phyloP scores from a whole-genome alignment of 2,329 filamentous ascomycete genomes.

The Curvularia spicifera region DNA sequence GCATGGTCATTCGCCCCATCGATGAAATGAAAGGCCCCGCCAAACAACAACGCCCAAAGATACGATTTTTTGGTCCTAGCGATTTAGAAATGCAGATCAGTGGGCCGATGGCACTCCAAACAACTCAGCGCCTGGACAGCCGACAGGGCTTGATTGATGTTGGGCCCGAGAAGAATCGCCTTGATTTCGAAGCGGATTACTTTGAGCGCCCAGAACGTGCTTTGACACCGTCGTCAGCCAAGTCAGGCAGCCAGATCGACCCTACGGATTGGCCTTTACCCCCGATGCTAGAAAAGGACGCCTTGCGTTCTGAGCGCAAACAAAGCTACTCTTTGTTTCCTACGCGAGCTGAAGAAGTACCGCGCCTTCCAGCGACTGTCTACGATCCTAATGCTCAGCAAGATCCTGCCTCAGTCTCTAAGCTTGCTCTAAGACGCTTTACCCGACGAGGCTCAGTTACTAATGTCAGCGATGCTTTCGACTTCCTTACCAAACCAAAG shows the following conservation, averaged over 20 bases:
- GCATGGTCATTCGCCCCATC: slow-evolving; percentile 61
- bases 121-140: slow-evolving; percentile 42
- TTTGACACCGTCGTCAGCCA: slow-evolving; percentile 38
- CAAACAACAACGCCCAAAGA: slow-evolving; percentile 57
- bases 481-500: slow-evolving; percentile 45
- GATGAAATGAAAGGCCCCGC: slow-evolving; percentile 51
- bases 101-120: slow-evolving; percentile 44
- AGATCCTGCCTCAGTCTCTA: slow-evolving; percentile 32
- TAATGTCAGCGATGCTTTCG: slow-evolving; percentile 48
- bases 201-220: slow-evolving; percentile 42
- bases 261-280: slow-evolving; percentile 48
- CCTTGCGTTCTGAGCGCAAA: slow-evolving; percentile 31
- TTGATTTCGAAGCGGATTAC: slow-evolving; percentile 44
- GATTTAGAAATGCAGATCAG: slow-evolving; percentile 53
- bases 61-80: slow-evolving; percentile 56
- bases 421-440: slow-evolving; percentile 42
- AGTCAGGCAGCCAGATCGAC: slow-evolving; percentile 39
- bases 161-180: slow-evolving; percentile 47
- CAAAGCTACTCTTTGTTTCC: slow-evolving; percentile 51
- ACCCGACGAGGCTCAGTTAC: slow-evolving; percentile 46
- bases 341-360: slow-evolving; percentile 48
- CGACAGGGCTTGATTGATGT: slow-evolving; percentile 47
- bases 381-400: slow-evolving; percentile 41
- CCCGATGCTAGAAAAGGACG: slow-evolving; percentile 35
- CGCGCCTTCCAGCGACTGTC: slow-evolving; percentile 48